These are phyloP conservation scores for Grosmannia clavigera DNA, from an alignment of 2,329 filamentous ascomycete genomes.

Conservation along the genomic window DNA sequence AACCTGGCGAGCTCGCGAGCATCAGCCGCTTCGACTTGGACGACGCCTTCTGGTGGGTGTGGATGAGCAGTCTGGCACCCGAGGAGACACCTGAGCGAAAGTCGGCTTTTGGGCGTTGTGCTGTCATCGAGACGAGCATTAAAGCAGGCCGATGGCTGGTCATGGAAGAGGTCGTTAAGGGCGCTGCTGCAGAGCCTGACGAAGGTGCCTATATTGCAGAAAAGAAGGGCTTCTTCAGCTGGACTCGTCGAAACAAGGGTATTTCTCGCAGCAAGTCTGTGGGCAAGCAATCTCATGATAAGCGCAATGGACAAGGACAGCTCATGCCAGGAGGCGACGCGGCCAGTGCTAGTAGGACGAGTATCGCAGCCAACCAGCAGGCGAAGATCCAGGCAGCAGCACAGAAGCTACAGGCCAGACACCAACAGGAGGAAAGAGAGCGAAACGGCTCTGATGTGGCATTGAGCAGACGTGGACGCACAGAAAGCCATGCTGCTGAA, in stretches of 20 bases:
- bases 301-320: slow-evolving; percentile 25
- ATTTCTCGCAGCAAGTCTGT: slow-evolving; percentile 58
- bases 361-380: slow-evolving; percentile 81
- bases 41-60: slow-evolving; percentile 99
- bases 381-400: slow-evolving; percentile 88
- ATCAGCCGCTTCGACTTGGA: slow-evolving; percentile 79
- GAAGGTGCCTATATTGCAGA: slow-evolving; percentile 84
- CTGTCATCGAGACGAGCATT: slow-evolving; percentile 80
- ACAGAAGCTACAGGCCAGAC: slow-evolving; percentile 62
- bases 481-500: slow-evolving; percentile 36
- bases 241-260: slow-evolving; percentile 56
- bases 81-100: slow-evolving; percentile 82
- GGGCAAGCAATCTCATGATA: slow-evolving; percentile 45
- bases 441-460: slow-evolving; percentile 12
- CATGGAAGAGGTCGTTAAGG: slow-evolving; percentile 92
- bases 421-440: slow-evolving; percentile 44
- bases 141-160: slow-evolving; percentile 77
- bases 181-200: slow-evolving; percentile 73
- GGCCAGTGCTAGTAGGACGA: slow-evolving; percentile 58
- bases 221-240: slow-evolving; percentile 91
- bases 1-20: slow-evolving; percentile 89
- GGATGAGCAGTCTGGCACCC: slow-evolving; percentile 90
- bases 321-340: slow-evolving; percentile 25
- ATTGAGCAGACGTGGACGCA: slow-evolving; percentile 34
- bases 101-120: slow-evolving; percentile 85